Evolutionary conservation across 768 basidiomycete species (phyloP), one percentile per base, ranked within the genome.

Genomic region (Trametes elegans): DNA sequence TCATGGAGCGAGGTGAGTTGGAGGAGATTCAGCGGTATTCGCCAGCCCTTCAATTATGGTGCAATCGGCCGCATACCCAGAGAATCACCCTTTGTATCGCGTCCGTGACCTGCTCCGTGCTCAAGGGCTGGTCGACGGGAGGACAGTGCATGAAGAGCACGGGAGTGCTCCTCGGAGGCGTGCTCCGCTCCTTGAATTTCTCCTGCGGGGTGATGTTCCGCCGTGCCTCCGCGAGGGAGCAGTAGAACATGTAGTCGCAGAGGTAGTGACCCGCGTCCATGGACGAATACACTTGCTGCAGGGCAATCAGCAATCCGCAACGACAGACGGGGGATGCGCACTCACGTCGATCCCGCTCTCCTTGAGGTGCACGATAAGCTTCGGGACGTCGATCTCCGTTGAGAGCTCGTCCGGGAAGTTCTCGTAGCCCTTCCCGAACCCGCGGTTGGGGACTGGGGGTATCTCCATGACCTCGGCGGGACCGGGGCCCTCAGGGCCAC

Each of bases 231-330:
- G 86, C 85, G 24, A 89, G 76, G 9, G 86, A 88, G 64, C 85
- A 85, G 63, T 87, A 90, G 66, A 85, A 88, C 55, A 85, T 79
- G 67, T 85, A 90, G 70, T 90, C 88, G 65, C 84, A 87, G 10
- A 89, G 70, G 67, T 83, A 90, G 66, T 87, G 85, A 0, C 87
- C 88, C 14, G 87, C 84, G 64, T 90, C 88, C 76, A 84, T 79
- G 2, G 87, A 88, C 18, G 84, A 78, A 65, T 84, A 83, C 19
- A 88, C 82, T 71, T 84, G 77, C 84, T 88, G 62, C 44, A 44
- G 3, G 23, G 29, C 38, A 21, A 41, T 49, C 39, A 41, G 24
- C 18, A 14, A 28, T 21, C 44, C 24, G 43, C 45, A 19, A 18
- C 11, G 19, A 21, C 9, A 46, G 3, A 23, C 21, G 24, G 14